Base-by-base conservation (phyloP, 2,329 filamentous ascomycete species). In the Amauroascus niger region DNA sequence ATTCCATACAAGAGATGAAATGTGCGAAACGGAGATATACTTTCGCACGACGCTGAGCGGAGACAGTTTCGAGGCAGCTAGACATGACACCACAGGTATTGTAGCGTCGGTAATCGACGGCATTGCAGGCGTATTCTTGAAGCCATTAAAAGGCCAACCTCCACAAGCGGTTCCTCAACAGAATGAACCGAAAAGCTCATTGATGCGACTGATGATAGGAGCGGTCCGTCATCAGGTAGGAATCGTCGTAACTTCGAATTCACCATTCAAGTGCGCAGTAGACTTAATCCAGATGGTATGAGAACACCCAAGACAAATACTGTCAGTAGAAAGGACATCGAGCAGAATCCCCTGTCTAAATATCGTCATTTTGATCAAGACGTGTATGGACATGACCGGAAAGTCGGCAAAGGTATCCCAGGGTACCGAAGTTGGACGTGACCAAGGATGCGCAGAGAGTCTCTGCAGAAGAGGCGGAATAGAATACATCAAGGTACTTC, bases 321-420 rank as follows among this genome's bases (percentile, higher is more conserved):
- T 39, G 20, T 7, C n/a, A 16, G 11, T 40, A 8, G n/a, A 49
- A 49, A 28, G 47, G 3, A 40, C 30, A 28, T 11, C 22, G 16
- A 18, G 9, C 35, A 30, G 32, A n/a, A 14, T 50, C 30, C 43
- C 43, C 45, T 47, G 45, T 35, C 45, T 47, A 35, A 35, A 50
- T 50, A 50, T 37, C 48, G 37, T 50, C 48, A 50, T 49, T 39
- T n/a, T 49, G 46, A 49, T 46, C 16, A 20, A 18, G 33, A n/a
- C n/a, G 14, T 39, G 35, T 3, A 16, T 39, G 8, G n/a, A 18
- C 9, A 35, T 35, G 13, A 13, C 3, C 28, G 6, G 11, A 11
- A 11, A 5, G 6, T 30, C 28, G 28, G 35, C 35, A 16, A 14
- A 35, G n/a, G 45, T 47, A 35, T 24, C 26, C 2, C 30, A 13